A percentile compares a stretch with the other conserved stretches of the same genome.
Evolutionary conservation across 225 moss, liverwort and hornwort genomes (phyloP).

Genomic region (Lunularia cruciata): DNA sequence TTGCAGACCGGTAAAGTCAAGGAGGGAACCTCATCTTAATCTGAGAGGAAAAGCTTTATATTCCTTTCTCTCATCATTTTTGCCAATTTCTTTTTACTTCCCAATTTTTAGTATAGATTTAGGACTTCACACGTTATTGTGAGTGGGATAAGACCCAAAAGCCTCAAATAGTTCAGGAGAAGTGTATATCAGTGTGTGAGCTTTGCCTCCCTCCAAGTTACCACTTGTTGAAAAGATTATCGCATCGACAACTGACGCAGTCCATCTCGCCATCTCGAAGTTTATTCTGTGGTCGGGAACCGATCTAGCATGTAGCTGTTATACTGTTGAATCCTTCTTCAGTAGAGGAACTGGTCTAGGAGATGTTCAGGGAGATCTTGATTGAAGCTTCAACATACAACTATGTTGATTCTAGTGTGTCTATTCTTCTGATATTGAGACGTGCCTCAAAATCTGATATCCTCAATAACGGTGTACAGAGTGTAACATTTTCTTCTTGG

Average conservation of each 20-base stretch:
- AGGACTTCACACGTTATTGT: background rate
- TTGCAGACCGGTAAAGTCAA: background rate
- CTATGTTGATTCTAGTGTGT: background rate
- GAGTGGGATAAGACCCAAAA: background rate
- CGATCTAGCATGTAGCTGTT: background rate
- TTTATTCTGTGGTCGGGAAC: background rate
- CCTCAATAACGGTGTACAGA: background rate
- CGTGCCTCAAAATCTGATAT: background rate
- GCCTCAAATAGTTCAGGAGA: background rate
- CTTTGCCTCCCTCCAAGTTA: background rate
- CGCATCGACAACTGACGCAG: background rate
- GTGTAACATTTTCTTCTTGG: background rate
- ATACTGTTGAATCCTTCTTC: background rate
- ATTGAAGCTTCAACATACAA: background rate
- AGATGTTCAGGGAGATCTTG: background rate
- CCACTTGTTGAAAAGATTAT: no score
- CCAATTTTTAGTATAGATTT: background rate
- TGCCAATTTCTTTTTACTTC: background rate
- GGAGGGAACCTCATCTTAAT: conserved; percentile 3
- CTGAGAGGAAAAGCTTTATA: background rate
- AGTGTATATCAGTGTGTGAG: background rate
- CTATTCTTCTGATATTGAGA: background rate
- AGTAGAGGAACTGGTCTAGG: background rate
- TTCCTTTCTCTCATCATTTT: background rate
- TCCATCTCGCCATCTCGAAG: background rate